Conservation (phyloP, 345 rosid genomes). For the Pelargonium nanum region DNA sequence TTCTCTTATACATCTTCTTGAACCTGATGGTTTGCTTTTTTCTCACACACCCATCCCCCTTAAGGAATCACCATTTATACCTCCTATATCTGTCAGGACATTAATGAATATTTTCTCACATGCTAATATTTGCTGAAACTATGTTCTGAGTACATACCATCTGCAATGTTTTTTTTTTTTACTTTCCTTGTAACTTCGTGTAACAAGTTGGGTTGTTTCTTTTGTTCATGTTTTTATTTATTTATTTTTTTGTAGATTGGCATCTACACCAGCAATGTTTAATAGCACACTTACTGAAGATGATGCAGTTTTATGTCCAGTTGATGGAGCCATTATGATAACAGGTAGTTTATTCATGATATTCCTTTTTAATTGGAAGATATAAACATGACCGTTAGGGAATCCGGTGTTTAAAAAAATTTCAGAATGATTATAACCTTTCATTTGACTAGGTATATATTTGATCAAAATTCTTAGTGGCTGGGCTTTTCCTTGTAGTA, state of each 20-base stretch:
- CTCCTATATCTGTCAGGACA: no score
- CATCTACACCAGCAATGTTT: constrained; percentile 99
- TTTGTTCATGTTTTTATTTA: not conserved
- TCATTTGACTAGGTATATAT: not conserved
- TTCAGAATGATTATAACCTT: no score
- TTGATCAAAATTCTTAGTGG: not conserved
- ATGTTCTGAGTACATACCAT: not conserved
- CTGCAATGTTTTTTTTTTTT: constrained; percentile 2
- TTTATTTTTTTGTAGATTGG: constrained; percentile 40
- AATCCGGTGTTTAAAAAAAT: not conserved
- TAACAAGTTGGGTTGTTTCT: constrained; percentile 1
- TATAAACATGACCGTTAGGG: not conserved
- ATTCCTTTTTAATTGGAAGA: not conserved
- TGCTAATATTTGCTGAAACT: no score
- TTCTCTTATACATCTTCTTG: no score
- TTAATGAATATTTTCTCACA: no score
- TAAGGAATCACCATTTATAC: no score
- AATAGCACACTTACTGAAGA: constrained; percentile 78
- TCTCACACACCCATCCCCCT: no score
- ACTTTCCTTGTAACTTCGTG: not conserved
- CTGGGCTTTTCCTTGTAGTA: not conserved
- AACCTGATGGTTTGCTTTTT: no score
- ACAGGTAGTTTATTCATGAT: constrained; percentile 43
- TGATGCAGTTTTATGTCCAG: constrained; percentile 65
- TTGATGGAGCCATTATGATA: constrained; percentile 95